Evolutionary conservation across 2,329 filamentous ascomycete genomes (phyloP), one percentile per base, ranked within the genome.

Genomic region (Pezicula rhizophila): DNA sequence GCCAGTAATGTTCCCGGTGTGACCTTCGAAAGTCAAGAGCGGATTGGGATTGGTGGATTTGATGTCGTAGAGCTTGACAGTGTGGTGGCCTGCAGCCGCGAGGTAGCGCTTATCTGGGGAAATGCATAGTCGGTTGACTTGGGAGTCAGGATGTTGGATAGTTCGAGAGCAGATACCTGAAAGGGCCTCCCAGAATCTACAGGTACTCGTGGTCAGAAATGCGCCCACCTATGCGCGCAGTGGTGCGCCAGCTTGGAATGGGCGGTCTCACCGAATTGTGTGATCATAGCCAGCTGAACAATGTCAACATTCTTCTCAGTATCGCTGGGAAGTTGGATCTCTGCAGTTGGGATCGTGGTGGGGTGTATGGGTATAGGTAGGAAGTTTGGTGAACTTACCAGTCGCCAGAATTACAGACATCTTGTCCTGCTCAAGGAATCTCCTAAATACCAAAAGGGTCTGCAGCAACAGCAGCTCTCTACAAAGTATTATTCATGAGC

Each of bases 151-250:
- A 65, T 99, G 92, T 60, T 96, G 93, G 60, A 99, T 97, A 18
- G 93, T 99, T 57, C 93, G 88, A 38, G 90, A 96, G 73, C 93
- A 99, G 62, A 99, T 97, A 47, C 93, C 93, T 10, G 91, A 96
- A 48, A 99, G 80, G 1, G 93, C 93, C 70, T 99, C 93, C 93
- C 93, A 99, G 74, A 99, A 99, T 56, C 90, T 95, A 65, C 40
- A 42, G 26, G 40, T 17, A 15, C 7, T 37, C 5, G 17, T 41
- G n/a, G 42, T 56, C 31, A 53, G 50, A 40, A 46, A 45, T 12
- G 18, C 28, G 10, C 42, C 37, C 18, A 12, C 28, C 8, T 10
- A 31, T 12, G 11, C 28, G 28, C 28, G 28, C 8, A 31, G 28
- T 2, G 28, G 8, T 31, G 28, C 28, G 28, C 28, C 28, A 31